Percentiles rank a stretch among this genome's conserved stretches.
phyloP scores from a whole-genome alignment of 345 rosid genomes.

The Nephelium lappaceum region DNA sequence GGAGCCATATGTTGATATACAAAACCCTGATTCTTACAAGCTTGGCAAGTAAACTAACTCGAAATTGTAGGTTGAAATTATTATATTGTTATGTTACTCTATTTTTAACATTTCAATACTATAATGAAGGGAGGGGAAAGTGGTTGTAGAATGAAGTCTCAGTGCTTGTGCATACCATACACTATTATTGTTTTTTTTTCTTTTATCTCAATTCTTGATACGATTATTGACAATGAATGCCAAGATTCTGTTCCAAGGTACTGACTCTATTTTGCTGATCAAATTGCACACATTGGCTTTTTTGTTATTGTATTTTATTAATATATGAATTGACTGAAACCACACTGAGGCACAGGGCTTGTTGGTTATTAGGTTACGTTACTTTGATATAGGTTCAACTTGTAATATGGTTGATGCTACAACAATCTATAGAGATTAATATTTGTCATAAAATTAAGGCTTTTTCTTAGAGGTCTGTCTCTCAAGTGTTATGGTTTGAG shows the following conservation, averaged over 20 bases:
- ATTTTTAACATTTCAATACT: neutral
- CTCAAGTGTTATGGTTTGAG: neutral
- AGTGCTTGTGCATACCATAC: neutral
- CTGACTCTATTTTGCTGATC: neutral
- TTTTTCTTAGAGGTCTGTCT: neutral
- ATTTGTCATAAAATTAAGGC: neutral
- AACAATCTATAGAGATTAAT: neutral
- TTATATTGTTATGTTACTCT: neutral
- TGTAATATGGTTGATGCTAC: neutral
- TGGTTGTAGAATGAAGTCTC: neutral
- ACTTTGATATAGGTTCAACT: neutral
- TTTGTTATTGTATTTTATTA: neutral
- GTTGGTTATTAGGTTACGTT: neutral
- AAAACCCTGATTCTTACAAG: neutral
- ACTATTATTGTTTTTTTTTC: neutral
- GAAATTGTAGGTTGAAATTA: conserved; percentile 2
- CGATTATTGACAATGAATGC: neutral
- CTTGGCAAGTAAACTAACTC: conserved; percentile 9
- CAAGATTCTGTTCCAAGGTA: neutral
- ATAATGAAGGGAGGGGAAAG: neutral
- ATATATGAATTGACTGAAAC: neutral
- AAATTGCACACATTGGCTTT: neutral
- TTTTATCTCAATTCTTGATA: neutral
- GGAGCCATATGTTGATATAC: neutral
- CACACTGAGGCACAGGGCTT: neutral